Conservation (phyloP, 2,329 filamentous ascomycete species). For the Thielaviopsis euricoi region DNA sequence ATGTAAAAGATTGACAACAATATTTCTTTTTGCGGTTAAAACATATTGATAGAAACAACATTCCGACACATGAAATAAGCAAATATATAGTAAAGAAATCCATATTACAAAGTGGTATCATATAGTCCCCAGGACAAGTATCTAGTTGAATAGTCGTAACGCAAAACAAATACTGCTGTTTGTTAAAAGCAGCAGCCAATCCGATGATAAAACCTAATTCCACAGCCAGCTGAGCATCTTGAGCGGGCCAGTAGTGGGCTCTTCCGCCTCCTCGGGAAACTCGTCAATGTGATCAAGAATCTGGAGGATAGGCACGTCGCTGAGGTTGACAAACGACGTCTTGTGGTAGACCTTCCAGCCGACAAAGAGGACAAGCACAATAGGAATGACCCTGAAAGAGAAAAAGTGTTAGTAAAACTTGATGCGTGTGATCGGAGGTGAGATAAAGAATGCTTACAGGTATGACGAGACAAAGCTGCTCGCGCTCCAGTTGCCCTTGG, state of each 20-base stretch:
- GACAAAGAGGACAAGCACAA: constrained; percentile 37
- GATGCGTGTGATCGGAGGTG: neutral
- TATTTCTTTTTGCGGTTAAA: neutral
- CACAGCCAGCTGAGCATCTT: constrained; percentile 9
- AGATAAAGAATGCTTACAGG: constrained; percentile 29
- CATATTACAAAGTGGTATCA: constrained; percentile 7
- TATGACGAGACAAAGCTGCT: constrained; percentile 45
- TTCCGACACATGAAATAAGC: neutral
- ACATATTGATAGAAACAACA: neutral
- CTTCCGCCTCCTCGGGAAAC: constrained; percentile 3
- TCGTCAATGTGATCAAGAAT: constrained; percentile 28
- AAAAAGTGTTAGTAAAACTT: constrained; percentile 12
- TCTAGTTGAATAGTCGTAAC: constrained; percentile 11
- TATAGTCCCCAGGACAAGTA: constrained; percentile 1
- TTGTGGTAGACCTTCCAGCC: constrained; percentile 52
- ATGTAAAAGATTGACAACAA: too few relatives aligned
- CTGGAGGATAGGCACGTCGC: constrained; percentile 33
- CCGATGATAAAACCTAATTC: neutral
- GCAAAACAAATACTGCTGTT: constrained; percentile 4
- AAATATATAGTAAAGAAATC: neutral
- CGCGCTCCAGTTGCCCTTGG: constrained; percentile 39
- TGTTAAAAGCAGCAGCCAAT: constrained; percentile 7
- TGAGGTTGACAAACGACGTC: constrained; percentile 35
- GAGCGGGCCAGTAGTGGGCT: constrained; percentile 3
- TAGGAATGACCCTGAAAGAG: constrained; percentile 36